phyloP scores from a whole-genome alignment of 306 rosid species.

The Hippophae gyantsensis region DNA sequence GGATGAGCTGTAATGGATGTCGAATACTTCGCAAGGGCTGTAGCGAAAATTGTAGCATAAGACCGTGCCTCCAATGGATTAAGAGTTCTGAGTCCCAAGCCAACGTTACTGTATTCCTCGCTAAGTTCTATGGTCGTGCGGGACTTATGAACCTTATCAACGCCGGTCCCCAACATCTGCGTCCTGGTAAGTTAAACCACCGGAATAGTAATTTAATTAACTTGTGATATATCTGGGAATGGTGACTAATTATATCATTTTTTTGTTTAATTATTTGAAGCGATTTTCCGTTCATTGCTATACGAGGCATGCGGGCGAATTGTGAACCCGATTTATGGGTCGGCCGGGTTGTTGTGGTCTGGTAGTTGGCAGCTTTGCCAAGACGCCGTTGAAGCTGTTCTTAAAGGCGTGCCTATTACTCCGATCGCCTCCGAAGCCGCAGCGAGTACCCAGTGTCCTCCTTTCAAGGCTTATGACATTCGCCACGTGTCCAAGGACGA shows the following conservation, averaged over 20 bases:
- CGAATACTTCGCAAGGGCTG: conserved; percentile 85
- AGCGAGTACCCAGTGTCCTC: conserved; percentile 63
- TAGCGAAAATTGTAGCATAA: conserved; percentile 81
- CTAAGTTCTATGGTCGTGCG: conserved; percentile 95
- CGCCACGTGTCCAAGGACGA: conserved; percentile 89
- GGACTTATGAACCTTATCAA: conserved; percentile 92
- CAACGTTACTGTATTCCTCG: conserved; percentile 88
- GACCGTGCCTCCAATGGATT: conserved; percentile 91
- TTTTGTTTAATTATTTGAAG: conserved; percentile 16
- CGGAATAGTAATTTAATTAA: too few species aligned
- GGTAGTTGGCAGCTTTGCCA: conserved; percentile 98
- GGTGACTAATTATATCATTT: not conserved
- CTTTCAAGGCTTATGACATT: conserved; percentile 76
- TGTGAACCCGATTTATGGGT: conserved; percentile 91
- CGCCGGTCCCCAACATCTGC: conserved; percentile 93
- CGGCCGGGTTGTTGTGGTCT: conserved; percentile 91
- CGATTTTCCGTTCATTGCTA: conserved; percentile 73
- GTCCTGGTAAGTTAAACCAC: conserved; percentile 47
- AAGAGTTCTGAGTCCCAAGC: conserved; percentile 91
- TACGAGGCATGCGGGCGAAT: conserved; percentile 95
- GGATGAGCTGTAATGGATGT: conserved; percentile 97
- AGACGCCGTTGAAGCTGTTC: conserved; percentile 81
- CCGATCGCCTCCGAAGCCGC: conserved; percentile 81
- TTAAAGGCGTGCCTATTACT: conserved; percentile 72
- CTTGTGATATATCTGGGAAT: not conserved